Conservation (phyloP, 1,284 basidiomycete species). For the Irpex rosettiformis region DNA sequence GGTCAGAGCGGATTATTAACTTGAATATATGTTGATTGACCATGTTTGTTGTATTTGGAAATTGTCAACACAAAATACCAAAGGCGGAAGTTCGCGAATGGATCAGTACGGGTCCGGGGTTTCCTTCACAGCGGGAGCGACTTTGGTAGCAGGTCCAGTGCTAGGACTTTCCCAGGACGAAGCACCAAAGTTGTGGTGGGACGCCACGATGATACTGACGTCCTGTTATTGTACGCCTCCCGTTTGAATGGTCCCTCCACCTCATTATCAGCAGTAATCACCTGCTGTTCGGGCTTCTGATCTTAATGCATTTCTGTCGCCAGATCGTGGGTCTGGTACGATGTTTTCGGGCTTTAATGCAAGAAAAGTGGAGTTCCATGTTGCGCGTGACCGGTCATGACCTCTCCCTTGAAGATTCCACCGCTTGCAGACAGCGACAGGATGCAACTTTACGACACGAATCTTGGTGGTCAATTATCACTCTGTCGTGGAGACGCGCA, state of each 20-base stretch:
- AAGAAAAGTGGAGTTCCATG: not conserved
- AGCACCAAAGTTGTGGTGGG: not conserved
- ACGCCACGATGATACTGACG: conserved; percentile 16
- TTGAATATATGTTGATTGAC: too few species aligned
- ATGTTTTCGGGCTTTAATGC: not conserved
- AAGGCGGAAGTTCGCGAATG: too few species aligned
- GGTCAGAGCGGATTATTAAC: too few species aligned
- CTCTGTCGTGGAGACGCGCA: too few species aligned
- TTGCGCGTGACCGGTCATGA: not conserved
- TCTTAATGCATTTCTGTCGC: not conserved
- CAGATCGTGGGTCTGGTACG: not conserved
- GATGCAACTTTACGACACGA: not conserved
- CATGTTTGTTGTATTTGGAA: not conserved
- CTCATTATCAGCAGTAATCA: not conserved
- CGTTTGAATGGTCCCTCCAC: not conserved
- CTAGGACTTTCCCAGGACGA: conserved; percentile 3
- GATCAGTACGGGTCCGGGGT: not conserved
- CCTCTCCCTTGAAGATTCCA: not conserved
- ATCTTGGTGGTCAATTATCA: not conserved
- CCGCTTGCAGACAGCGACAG: not conserved
- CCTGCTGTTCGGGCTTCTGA: not conserved
- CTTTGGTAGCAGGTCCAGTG: not conserved
- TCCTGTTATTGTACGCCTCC: conserved; percentile 8
- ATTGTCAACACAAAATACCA: not conserved
- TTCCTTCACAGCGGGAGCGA: not conserved